Percentiles rank a stretch among this genome's conserved stretches.
Conservation (phyloP, 2,329 filamentous ascomycete genomes). For the Neoascochyta sp. region DNA sequence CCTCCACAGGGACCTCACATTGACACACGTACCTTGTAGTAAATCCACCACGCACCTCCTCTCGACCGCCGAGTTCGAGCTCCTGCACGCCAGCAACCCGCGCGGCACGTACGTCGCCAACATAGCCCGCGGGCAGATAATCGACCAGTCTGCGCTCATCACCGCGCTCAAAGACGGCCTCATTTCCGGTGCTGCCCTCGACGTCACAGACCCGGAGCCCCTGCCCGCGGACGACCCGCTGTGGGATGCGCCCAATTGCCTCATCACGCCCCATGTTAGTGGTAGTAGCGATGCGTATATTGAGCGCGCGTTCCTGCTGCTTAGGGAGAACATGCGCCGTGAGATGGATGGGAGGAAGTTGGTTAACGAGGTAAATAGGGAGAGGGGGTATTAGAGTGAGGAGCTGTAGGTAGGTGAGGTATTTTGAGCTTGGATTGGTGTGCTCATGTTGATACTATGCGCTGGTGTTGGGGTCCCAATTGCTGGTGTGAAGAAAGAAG, state of each 20-base stretch:
- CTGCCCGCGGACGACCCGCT: constrained; percentile 64
- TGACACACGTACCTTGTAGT: constrained; percentile 11
- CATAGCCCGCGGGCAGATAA: constrained; percentile 63
- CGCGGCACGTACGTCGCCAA: constrained; percentile 63
- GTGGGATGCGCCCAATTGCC: constrained; percentile 66
- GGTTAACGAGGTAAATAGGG: constrained; percentile 60
- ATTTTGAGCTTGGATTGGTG: neutral
- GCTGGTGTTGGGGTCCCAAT: too few relatives aligned
- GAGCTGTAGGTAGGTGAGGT: too few relatives aligned
- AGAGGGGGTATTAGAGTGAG: constrained; percentile 59
- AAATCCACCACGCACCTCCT: constrained; percentile 53
- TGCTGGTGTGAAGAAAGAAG: too few relatives aligned
- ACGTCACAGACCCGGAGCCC: constrained; percentile 78
- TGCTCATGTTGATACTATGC: too few relatives aligned
- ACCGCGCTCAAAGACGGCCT: constrained; percentile 56
- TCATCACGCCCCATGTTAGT: constrained; percentile 65
- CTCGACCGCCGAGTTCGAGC: constrained; percentile 52
- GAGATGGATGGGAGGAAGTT: constrained; percentile 52
- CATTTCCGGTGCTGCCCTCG: constrained; percentile 66
- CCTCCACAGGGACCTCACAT: neutral
- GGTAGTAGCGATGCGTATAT: constrained; percentile 53
- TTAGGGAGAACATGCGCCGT: constrained; percentile 55
- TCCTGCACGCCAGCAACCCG: constrained; percentile 47
- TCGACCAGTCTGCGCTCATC: constrained; percentile 61
- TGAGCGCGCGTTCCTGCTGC: constrained; percentile 55